A percentile compares a stretch with the other conserved stretches of the same genome.
These are phyloP conservation scores for Sicyos baderoa DNA, from an alignment of 306 rosid species.

Conservation along the genomic window DNA sequence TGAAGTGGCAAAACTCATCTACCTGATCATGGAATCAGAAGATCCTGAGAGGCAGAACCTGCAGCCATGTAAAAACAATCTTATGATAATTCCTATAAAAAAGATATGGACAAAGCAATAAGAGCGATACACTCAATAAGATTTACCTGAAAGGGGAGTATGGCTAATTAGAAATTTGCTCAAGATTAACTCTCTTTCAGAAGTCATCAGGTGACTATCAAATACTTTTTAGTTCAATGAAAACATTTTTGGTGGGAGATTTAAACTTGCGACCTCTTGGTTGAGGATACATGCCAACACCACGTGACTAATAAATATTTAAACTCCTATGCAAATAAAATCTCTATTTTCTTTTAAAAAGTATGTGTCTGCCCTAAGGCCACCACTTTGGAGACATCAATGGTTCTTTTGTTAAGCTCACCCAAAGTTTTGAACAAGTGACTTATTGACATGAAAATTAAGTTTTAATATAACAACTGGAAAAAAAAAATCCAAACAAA, in stretches of 20 bases:
- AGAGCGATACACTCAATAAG: not conserved
- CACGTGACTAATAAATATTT: not conserved
- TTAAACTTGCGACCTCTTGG: no score
- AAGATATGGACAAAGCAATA: not conserved
- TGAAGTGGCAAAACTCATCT: constrained; percentile 14
- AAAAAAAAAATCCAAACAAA: constrained; percentile 16
- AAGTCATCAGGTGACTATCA: not conserved
- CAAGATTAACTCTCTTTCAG: not conserved
- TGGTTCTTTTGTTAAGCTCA: not conserved
- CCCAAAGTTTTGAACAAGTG: not conserved
- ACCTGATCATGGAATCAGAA: constrained; percentile 99
- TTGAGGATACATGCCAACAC: no score
- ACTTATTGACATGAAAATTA: not conserved
- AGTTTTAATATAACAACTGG: constrained; percentile 10
- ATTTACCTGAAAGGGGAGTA: not conserved
- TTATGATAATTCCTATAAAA: constrained; percentile 8
- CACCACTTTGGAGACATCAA: not conserved
- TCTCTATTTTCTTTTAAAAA: not conserved
- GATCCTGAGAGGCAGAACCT: constrained; percentile 97
- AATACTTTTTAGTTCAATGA: no score
- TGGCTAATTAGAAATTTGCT: not conserved
- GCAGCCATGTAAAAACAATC: constrained; percentile 29
- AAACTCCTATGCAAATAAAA: not conserved
- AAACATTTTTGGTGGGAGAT: no score
- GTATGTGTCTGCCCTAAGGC: not conserved